These are phyloP conservation scores for Suillus bovinus DNA, from an alignment of 768 basidiomycete species.

Conservation along the genomic window DNA sequence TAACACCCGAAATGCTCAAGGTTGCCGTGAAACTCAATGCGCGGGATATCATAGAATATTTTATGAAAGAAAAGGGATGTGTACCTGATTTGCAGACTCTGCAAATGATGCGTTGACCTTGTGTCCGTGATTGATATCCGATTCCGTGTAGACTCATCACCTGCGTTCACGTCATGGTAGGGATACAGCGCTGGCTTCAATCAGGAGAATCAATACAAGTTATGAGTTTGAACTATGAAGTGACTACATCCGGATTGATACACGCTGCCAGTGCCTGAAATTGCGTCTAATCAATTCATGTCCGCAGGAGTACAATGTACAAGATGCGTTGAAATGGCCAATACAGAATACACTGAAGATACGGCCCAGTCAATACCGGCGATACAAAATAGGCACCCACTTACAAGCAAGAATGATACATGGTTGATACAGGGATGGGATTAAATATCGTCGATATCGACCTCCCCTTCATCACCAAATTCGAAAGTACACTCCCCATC, in stretches of 20 bases:
- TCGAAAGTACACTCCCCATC: conserved; percentile 89
- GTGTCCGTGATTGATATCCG: not conserved
- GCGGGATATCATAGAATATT: conserved; percentile 68
- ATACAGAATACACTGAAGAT: conserved; percentile 17
- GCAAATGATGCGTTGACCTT: conserved; percentile 35
- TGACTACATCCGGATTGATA: conserved; percentile 15
- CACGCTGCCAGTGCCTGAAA: conserved; percentile 19
- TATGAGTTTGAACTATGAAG: conserved; percentile 9
- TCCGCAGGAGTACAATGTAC: conserved; percentile 14
- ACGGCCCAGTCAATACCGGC: conserved; percentile 7
- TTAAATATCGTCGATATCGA: conserved; percentile 91
- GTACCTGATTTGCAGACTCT: conserved; percentile 74
- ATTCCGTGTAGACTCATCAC: no score
- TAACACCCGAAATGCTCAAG: conserved; percentile 60
- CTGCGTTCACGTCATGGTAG: not conserved
- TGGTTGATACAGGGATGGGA: conserved; percentile 13
- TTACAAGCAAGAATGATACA: conserved; percentile 15
- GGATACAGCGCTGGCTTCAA: not conserved
- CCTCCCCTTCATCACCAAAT: conserved; percentile 85
- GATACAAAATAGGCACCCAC: not conserved
- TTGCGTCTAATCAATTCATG: conserved; percentile 27
- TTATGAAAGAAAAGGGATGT: conserved; percentile 68
- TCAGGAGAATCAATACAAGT: conserved; percentile 4
- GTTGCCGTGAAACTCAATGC: conserved; percentile 65
- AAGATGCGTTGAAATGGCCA: conserved; percentile 10